Evolutionary conservation across 2,329 filamentous ascomycete genomes (phyloP).

Genomic region (Tolypocladium ophioglossoides): DNA sequence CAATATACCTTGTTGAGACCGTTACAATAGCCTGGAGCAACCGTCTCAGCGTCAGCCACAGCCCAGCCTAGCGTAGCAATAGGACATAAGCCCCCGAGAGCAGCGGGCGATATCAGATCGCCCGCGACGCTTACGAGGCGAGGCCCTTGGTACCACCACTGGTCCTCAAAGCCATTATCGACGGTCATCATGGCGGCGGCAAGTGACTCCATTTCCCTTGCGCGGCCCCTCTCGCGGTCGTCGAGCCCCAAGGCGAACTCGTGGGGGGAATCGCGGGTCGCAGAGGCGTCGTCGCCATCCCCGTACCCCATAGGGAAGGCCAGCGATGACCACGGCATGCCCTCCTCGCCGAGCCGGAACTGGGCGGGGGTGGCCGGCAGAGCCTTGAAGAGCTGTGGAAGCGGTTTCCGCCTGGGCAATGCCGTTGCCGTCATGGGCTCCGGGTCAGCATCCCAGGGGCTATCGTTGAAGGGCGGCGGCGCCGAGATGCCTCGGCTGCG

Average conservation of each 20-base stretch:
- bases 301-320: not conserved
- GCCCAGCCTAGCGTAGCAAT: not conserved
- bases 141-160: slow-evolving; percentile 44
- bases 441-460: slow-evolving; percentile 32
- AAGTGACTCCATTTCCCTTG: slow-evolving; percentile 34
- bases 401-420: slow-evolving; percentile 11
- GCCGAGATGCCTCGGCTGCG: slow-evolving; percentile 32
- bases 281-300: not conserved
- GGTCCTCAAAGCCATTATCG: slow-evolving; percentile 47
- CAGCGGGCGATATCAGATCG: not conserved
- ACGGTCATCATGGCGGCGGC: slow-evolving; percentile 45
- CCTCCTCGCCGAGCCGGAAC: slow-evolving; percentile 19
- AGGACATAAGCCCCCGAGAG: not conserved
- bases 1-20: too few relatives aligned
- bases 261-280: not conserved
- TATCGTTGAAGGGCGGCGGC: slow-evolving; percentile 35
- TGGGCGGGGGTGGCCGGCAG: not conserved
- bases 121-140: slow-evolving; percentile 6
- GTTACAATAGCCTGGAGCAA: too few relatives aligned
- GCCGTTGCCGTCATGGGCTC: slow-evolving; percentile 17
- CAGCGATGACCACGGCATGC: slow-evolving; percentile 29
- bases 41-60: not conserved
- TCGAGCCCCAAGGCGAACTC: slow-evolving; percentile 16
- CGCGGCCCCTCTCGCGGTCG: slow-evolving; percentile 13
- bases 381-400: slow-evolving; percentile 1